Evolutionary conservation across 768 basidiomycete genomes (phyloP).

Genomic region (Boletus pseudopeckii): DNA sequence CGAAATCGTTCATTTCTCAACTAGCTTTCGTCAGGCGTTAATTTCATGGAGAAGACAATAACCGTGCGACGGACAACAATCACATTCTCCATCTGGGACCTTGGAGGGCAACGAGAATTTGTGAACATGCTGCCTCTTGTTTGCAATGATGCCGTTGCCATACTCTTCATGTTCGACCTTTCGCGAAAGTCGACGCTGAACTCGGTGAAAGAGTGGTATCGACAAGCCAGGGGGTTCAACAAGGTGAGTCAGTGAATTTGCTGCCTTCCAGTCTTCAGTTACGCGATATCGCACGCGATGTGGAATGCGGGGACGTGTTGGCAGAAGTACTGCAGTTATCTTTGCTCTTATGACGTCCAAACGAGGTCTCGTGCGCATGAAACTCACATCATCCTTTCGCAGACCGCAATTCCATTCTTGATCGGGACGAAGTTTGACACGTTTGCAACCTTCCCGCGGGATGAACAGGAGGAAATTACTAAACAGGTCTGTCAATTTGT

Average conservation of each 20-base stretch:
- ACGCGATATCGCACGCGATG: neutral
- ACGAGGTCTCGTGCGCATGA: conserved; percentile 4
- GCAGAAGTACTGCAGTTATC: neutral
- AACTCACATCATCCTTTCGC: conserved; percentile 17
- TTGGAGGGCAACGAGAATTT: conserved; percentile 96
- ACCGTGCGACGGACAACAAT: conserved; percentile 97
- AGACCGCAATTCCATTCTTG: conserved; percentile 98
- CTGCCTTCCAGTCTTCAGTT: neutral
- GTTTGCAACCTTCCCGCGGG: conserved; percentile 91
- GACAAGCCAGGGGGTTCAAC: conserved; percentile 98
- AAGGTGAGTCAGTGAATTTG: conserved; percentile 56
- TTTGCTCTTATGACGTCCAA: conserved; percentile 1
- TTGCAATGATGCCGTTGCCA: conserved; percentile 99
- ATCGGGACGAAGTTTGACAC: conserved; percentile 99
- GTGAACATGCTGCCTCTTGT: conserved; percentile 99
- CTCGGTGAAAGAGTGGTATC: conserved; percentile 99
- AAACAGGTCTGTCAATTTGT: conserved; percentile 67
- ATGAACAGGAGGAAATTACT: conserved; percentile 99
- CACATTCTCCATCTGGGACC: conserved; percentile 99
- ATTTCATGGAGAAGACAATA: conserved; percentile 99
- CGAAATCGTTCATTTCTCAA: conserved; percentile 5
- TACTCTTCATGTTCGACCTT: conserved; percentile 99
- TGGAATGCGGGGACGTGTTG: neutral
- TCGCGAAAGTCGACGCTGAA: conserved; percentile 96
- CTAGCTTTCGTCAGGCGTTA: conserved; percentile 61